Conservation (phyloP, 768 basidiomycete species). For the Boletus pseudopeckii region DNA sequence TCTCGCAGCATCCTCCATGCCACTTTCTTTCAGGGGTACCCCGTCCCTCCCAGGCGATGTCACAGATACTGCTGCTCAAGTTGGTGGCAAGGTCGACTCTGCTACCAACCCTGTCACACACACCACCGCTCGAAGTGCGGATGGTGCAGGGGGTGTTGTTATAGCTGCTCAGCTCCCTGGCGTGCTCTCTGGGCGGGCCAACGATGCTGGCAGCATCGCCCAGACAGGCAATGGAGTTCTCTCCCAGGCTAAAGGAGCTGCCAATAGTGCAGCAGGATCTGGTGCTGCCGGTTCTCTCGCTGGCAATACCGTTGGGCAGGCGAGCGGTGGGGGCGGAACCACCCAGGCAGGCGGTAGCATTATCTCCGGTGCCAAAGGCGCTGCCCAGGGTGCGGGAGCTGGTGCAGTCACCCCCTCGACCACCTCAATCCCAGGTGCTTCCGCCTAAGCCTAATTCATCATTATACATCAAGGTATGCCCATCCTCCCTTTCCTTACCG, state of each 20-base stretch:
- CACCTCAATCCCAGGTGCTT: neutral
- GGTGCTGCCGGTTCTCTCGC: neutral
- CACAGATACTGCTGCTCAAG: neutral
- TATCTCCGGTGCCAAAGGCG: too few relatives aligned
- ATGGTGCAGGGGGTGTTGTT: neutral
- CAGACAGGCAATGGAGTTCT: fast-evolving
- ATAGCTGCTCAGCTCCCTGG: too few relatives aligned
- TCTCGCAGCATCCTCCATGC: slow-evolving; percentile 7
- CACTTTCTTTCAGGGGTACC: neutral
- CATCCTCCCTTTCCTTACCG: too few relatives aligned
- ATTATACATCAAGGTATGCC: neutral
- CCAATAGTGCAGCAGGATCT: neutral
- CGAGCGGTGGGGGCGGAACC: neutral
- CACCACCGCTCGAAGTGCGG: neutral
- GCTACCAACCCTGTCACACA: neutral
- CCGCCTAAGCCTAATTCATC: neutral
- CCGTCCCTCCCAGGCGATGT: too few relatives aligned
- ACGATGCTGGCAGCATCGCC: neutral
- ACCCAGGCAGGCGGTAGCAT: fast-evolving
- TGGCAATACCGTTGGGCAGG: neutral
- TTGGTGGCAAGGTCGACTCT: neutral
- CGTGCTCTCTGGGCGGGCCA: neutral
- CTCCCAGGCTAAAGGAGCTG: too few relatives aligned
- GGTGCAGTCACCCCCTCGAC: neutral
- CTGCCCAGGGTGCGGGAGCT: too few relatives aligned